Evolutionary conservation across 148 eudicot species (phyloP), one percentile per base, ranked within the genome.

Genomic region (Rhododendron ovatum): DNA sequence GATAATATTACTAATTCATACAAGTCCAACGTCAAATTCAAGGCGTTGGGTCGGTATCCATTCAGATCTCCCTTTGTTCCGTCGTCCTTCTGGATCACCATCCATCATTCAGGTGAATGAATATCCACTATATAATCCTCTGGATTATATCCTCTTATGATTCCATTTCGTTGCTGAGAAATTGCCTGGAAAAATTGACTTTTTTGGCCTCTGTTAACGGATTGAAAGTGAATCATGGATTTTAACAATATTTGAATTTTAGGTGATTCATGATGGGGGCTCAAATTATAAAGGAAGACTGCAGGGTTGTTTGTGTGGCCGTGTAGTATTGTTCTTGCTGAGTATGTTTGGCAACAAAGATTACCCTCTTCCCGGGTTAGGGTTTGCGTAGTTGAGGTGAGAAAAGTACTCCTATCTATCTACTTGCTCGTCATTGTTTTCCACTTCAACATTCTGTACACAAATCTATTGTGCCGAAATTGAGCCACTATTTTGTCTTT

Each of bases 281-380:
- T 15, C 90, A 94, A 98, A 94, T 98, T 5, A n/a, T n/a, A n/a
- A n/a, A n/a, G n/a, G n/a, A n/a, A n/a, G n/a, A n/a, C n/a, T n/a
- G n/a, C n/a, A n/a, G n/a, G n/a, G n/a, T n/a, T n/a, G n/a, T n/a
- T n/a, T n/a, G n/a, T n/a, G n/a, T n/a, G n/a, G n/a, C n/a, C n/a
- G n/a, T n/a, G n/a, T n/a, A n/a, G n/a, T n/a, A n/a, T n/a, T n/a
- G n/a, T n/a, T n/a, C n/a, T n/a, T n/a, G n/a, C n/a, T n/a, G n/a
- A n/a, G 99, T 95, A 95, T 84, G 91, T 95, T 82, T 97, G 98
- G 99, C 98, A 97, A 84, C 95, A 95, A 37, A n/a, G n/a, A n/a
- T n/a, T n/a, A n/a, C n/a, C n/a, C n/a, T n/a, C n/a, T n/a, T n/a
- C n/a, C n/a, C n/a, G n/a, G n/a, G n/a, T n/a, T n/a, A n/a, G 39